Conservation (phyloP, 1,139 yeast genomes). For the Taphrina communis region DNA sequence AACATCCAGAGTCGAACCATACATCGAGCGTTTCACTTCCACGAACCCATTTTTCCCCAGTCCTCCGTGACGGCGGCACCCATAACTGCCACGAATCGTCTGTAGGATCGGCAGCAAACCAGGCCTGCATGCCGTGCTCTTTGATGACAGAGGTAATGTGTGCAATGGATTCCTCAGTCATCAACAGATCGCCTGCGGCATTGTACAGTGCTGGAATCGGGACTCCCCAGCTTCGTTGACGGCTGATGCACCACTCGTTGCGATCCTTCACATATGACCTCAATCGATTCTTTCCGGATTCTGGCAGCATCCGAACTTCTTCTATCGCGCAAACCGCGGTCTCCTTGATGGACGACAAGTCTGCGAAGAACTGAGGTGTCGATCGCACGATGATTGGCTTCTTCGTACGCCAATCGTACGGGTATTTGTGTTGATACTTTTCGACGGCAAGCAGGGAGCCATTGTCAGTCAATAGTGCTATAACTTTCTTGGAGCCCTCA, state of each 20-base stretch:
- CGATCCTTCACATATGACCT: constrained; percentile 74
- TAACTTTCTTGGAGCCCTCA: constrained; percentile 60
- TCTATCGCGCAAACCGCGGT: constrained; percentile 66
- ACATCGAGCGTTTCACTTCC: constrained; percentile 96
- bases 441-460: constrained; percentile 59
- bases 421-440: constrained; percentile 78
- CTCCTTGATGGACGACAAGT: constrained; percentile 73
- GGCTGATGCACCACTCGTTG: constrained; percentile 95
- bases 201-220: constrained; percentile 88
- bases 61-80: constrained; percentile 64
- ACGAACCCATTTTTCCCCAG: constrained; percentile 59
- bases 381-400: constrained; percentile 93
- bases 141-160: constrained; percentile 62
- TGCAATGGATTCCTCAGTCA: constrained; percentile 60
- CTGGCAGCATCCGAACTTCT: constrained; percentile 73
- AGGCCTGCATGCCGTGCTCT: constrained; percentile 69
- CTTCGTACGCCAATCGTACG: constrained; percentile 96
- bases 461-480: constrained; percentile 55
- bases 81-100: constrained; percentile 65
- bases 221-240: constrained; percentile 99
- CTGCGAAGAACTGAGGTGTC: constrained; percentile 96
- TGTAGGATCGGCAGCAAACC: constrained; percentile 64
- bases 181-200: constrained; percentile 62
- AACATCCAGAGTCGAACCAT: constrained; percentile 97
- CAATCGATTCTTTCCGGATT: constrained; percentile 71